Evolutionary conservation across 805 yeast genomes (phyloP), one percentile per base, ranked within the genome.

Genomic region (Spathaspora girioi): DNA sequence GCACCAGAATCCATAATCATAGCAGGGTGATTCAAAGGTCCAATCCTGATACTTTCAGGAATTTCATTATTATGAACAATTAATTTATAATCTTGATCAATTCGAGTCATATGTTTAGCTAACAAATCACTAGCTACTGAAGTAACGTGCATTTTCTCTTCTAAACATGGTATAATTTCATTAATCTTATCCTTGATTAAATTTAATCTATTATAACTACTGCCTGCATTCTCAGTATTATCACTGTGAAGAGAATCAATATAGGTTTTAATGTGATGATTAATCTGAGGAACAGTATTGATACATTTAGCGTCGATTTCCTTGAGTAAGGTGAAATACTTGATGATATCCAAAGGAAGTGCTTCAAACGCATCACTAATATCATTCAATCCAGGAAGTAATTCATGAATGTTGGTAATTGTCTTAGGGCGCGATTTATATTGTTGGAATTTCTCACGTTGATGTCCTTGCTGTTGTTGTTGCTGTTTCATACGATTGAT

Each of bases 141-240:
- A 4, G 97, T 93, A 42, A 94, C 97, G 66, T 93, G 97, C 96
- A 94, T 90, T 69, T 94, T 94, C 66, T 94, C 97, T 65, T 93
- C 98, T 50, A 93, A 70, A 54, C 97, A 89, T 0, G 98, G 97
- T 74, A 93, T 83, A 50, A 93, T 76, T 52, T 89, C 96, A 55
- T 73, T 76, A 56, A 81, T 72, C 50, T 76, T 70, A 27, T 75
- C 74, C 50, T 77, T 67, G 52, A 81, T 77, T 23, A 79, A 63
- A 7, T 75, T 61, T n/a, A 26, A 29, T 29, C 45, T 23, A 11
- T n/a, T 12, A 14, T 42, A 42, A 23, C 44, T 42, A 2, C 4
- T 32, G 18, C n/a, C 17, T 19, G 20, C 18, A 38, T 10, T 49
- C 47, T 12, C 14, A 11, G 32, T 9, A 29, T 20, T 15, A 12